These are phyloP conservation scores for Thymus quinquecostatus DNA, from an alignment of 257 asterid genomes.

Conservation along the genomic window DNA sequence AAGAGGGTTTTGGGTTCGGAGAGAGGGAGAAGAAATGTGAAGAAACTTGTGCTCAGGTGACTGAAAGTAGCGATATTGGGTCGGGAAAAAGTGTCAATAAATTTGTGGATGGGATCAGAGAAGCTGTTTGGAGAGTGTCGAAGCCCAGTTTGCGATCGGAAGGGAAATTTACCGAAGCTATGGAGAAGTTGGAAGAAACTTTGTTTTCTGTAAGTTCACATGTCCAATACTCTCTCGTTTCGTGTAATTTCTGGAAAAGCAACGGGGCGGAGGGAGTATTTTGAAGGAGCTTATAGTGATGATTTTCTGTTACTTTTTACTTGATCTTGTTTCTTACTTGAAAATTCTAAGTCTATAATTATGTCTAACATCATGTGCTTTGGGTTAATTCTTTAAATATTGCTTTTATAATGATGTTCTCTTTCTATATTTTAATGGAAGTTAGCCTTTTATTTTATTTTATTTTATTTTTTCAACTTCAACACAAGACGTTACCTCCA, in stretches of 20 bases:
- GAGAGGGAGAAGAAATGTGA: constrained; percentile 34
- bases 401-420: neutral
- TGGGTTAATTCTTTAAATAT: neutral
- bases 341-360: neutral
- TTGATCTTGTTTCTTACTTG: neutral
- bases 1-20: constrained; percentile 35
- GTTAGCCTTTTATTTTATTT: too few relatives aligned
- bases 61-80: constrained; percentile 26
- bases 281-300: neutral
- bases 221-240: too few relatives aligned
- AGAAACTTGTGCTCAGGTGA: constrained; percentile 25
- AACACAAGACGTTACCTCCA: neutral
- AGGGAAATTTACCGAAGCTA: constrained; percentile 46
- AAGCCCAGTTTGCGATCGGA: constrained; percentile 77
- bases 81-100: constrained; percentile 37
- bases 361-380: too few relatives aligned
- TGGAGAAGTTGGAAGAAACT: constrained; percentile 75
- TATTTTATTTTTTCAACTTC: too few relatives aligned
- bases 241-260: too few relatives aligned
- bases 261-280: too few relatives aligned
- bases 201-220: constrained; percentile 60
- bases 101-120: constrained; percentile 52
- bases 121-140: constrained; percentile 80
- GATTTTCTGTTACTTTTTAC: neutral
- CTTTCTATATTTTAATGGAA: neutral